phyloP scores from a whole-genome alignment of 2,329 filamentous ascomycete species.

The Fusarium sp. region DNA sequence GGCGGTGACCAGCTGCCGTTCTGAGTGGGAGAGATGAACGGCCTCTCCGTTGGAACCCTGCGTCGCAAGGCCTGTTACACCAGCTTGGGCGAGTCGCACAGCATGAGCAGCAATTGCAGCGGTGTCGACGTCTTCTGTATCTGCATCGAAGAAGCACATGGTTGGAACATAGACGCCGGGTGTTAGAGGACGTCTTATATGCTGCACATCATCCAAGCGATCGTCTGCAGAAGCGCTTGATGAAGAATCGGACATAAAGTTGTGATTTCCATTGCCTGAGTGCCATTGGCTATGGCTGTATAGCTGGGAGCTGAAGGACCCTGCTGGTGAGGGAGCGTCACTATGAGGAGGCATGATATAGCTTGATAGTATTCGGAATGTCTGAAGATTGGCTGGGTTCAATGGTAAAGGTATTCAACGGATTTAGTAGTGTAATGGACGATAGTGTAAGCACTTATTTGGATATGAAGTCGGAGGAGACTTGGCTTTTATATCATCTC shows the following conservation, averaged over 20 bases:
- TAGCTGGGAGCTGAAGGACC: slow-evolving; percentile 17
- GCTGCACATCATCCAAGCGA: slow-evolving; percentile 45
- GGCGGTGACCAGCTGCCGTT: slow-evolving; percentile 72
- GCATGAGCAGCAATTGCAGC: slow-evolving; percentile 67
- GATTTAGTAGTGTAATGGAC: not conserved
- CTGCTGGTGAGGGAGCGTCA: slow-evolving; percentile 35
- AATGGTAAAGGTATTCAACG: not conserved
- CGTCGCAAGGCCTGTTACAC: slow-evolving; percentile 76
- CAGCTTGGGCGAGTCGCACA: slow-evolving; percentile 75
- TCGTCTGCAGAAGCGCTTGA: slow-evolving; percentile 52
- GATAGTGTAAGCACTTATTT: not conserved
- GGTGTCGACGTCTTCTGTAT: slow-evolving; percentile 72
- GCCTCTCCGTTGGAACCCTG: slow-evolving; percentile 87
- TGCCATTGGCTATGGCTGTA: slow-evolving; percentile 47
- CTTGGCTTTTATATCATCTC: not conserved
- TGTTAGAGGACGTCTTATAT: slow-evolving; percentile 49
- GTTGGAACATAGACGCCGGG: slow-evolving; percentile 76
- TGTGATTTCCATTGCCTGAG: slow-evolving; percentile 22
- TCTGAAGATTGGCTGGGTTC: not conserved
- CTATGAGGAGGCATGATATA: slow-evolving; percentile 35
- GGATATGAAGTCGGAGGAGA: not conserved
- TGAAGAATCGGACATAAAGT: slow-evolving; percentile 45
- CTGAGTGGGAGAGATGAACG: slow-evolving; percentile 75
- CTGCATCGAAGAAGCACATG: slow-evolving; percentile 74
- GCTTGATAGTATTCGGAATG: not conserved